Evolutionary conservation across 2,329 filamentous ascomycete genomes (phyloP).

Genomic region (Pyricularia sp.): DNA sequence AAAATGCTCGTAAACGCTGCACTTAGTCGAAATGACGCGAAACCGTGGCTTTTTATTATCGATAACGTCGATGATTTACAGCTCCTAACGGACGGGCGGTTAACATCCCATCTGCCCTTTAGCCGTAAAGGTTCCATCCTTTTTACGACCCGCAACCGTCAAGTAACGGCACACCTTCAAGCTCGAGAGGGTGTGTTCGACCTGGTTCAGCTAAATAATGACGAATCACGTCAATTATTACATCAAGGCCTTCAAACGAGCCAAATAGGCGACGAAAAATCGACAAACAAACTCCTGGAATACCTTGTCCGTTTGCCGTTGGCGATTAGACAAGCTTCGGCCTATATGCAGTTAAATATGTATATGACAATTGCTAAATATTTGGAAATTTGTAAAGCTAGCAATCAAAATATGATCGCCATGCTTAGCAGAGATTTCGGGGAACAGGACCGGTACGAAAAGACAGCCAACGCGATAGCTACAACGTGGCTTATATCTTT

Average conservation of each 20-base stretch:
- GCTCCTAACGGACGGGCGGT: constrained; percentile 12
- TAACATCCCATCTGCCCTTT: no score
- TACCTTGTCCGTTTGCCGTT: no score
- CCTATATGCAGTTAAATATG: no score
- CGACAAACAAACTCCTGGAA: no score
- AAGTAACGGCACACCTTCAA: no score
- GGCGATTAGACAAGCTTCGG: no score
- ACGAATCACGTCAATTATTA: constrained; percentile 16
- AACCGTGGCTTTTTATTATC: no score
- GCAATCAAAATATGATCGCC: constrained; percentile 5
- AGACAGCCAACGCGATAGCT: constrained; percentile 7
- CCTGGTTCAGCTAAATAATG: not conserved
- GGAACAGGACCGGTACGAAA: constrained; percentile 5
- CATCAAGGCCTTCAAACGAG: constrained; percentile 7
- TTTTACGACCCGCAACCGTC: no score
- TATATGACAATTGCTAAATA: no score
- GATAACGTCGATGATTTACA: constrained; percentile 19
- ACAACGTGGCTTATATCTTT: constrained; percentile 13
- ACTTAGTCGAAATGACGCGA: no score
- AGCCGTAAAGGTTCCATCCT: no score
- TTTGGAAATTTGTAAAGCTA: constrained; percentile 4
- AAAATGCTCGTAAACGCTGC: constrained; percentile 11
- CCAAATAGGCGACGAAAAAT: not conserved
- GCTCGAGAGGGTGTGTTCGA: no score
- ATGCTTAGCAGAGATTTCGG: constrained; percentile 11